phyloP scores from a whole-genome alignment of 1,139 yeast species.

The Geotrichum klebahnii region DNA sequence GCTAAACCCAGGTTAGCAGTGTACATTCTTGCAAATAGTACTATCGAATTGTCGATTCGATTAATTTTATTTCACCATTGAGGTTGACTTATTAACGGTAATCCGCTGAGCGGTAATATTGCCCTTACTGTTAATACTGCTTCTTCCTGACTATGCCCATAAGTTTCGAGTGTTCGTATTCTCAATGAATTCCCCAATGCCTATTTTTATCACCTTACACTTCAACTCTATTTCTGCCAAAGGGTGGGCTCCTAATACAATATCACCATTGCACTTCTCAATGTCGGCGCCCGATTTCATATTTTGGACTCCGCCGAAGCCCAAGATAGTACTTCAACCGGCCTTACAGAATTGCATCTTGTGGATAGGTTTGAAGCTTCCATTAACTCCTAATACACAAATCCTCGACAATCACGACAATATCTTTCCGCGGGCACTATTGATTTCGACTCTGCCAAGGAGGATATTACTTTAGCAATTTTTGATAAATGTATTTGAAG shows the following conservation, averaged over 20 bases:
- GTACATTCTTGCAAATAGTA: constrained; percentile 57
- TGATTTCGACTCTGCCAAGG: constrained; percentile 21
- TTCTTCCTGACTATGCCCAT: constrained; percentile 39
- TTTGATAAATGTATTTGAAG: constrained; percentile 73
- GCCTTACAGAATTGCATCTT: constrained; percentile 7
- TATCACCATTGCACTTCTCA: constrained; percentile 50
- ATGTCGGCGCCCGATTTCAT: constrained; percentile 39
- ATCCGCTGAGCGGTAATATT: constrained; percentile 46
- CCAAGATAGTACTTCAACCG: background rate
- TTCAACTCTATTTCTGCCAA: constrained; percentile 58
- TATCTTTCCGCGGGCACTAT: constrained; percentile 15
- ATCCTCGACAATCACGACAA: constrained; percentile 32
- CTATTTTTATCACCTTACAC: constrained; percentile 52
- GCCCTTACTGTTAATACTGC: constrained; percentile 60
- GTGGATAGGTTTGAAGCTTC: constrained; percentile 23
- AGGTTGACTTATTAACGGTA: constrained; percentile 51
- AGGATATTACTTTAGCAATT: constrained; percentile 33
- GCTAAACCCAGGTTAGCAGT: constrained; percentile 64
- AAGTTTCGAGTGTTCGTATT: constrained; percentile 57
- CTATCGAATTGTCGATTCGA: constrained; percentile 45
- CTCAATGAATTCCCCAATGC: constrained; percentile 53
- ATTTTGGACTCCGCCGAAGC: constrained; percentile 26
- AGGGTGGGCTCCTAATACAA: constrained; percentile 46
- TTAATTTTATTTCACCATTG: constrained; percentile 51
- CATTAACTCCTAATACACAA: constrained; percentile 19